These are phyloP conservation scores for Dendrothele bispora DNA, from an alignment of 768 basidiomycete species.

Conservation along the genomic window DNA sequence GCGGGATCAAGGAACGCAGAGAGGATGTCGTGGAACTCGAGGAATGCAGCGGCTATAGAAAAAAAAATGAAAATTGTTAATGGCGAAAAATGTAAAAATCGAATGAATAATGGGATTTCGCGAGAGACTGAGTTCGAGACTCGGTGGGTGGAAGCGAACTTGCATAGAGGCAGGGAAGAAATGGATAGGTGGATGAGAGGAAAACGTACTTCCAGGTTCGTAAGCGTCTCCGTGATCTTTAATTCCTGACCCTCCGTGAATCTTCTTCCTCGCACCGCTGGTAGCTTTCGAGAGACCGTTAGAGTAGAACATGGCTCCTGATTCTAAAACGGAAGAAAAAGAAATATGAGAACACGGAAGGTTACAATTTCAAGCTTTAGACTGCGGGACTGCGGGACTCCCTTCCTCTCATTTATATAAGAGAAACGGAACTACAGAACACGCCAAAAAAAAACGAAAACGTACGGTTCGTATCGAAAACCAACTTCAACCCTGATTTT, in stretches of 20 bases:
- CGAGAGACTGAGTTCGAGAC: too few relatives aligned
- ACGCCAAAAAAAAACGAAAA: slow-evolving; percentile 13
- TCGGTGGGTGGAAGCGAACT: too few relatives aligned
- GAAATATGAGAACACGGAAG: too few relatives aligned
- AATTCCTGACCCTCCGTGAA: slow-evolving; percentile 72
- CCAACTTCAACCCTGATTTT: slow-evolving; percentile 57
- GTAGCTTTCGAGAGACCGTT: slow-evolving; percentile 50
- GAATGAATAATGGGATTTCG: too few relatives aligned
- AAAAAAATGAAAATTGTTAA: too few relatives aligned
- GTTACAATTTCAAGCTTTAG: too few relatives aligned
- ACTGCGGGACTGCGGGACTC: too few relatives aligned
- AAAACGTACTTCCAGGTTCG: slow-evolving; percentile 49
- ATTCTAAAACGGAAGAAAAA: too few relatives aligned
- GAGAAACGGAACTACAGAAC: too few relatives aligned
- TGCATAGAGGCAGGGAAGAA: slow-evolving; percentile 6
- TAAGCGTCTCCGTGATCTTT: slow-evolving; percentile 59
- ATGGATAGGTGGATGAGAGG: not conserved
- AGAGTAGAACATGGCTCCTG: slow-evolving; percentile 75
- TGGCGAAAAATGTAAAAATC: too few relatives aligned
- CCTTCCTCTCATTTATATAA: too few relatives aligned
- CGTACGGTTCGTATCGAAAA: slow-evolving; percentile 73
- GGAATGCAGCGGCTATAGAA: slow-evolving; percentile 51
- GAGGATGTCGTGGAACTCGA: slow-evolving; percentile 71
- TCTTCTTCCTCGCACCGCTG: slow-evolving; percentile 63
- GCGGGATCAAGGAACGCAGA: slow-evolving; percentile 64